A percentile compares a stretch with the other conserved stretches of the same genome.
These are phyloP conservation scores for Hawksworthiomyces lignivorus DNA, from an alignment of 2,329 filamentous ascomycete species.

Conservation along the genomic window DNA sequence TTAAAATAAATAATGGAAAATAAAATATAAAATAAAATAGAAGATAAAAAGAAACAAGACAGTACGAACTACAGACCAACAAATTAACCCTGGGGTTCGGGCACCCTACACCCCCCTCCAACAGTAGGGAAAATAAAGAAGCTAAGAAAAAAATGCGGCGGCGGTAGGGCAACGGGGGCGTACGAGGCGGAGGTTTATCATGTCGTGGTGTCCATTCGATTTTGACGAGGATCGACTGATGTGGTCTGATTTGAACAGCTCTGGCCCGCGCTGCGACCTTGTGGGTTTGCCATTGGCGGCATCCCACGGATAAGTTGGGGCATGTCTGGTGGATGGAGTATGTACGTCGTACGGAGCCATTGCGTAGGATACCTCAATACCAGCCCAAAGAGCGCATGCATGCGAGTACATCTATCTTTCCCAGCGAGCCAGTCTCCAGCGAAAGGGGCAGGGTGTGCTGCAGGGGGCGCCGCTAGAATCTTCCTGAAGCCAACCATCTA, in stretches of 20 bases:
- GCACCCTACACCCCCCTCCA: too few species aligned
- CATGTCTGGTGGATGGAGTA: not conserved
- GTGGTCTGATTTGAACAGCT: slow-evolving; percentile 18
- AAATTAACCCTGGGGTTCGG: too few species aligned
- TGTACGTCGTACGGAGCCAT: too few species aligned
- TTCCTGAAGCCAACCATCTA: slow-evolving; percentile 4
- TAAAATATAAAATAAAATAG: not conserved
- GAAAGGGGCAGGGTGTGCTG: too few species aligned
- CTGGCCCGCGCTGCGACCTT: slow-evolving; percentile 14
- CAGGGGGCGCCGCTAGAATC: slow-evolving; percentile 7
- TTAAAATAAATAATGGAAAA: not conserved
- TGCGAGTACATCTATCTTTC: too few species aligned
- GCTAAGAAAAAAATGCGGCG: too few species aligned
- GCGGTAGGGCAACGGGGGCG: slow-evolving; percentile 1
- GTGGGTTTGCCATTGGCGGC: slow-evolving; percentile 9
- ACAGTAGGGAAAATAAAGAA: too few species aligned
- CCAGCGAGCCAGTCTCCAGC: too few species aligned
- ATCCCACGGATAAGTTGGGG: too few species aligned
- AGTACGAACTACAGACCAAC: too few species aligned
- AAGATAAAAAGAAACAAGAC: not conserved
- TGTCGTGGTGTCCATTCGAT: slow-evolving; percentile 15
- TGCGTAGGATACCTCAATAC: too few species aligned
- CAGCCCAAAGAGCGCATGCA: too few species aligned
- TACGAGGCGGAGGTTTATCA: slow-evolving; percentile 12
- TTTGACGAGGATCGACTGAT: slow-evolving; percentile 17